Conservation (phyloP, 345 rosid species). For the Populus ilicifolia region DNA sequence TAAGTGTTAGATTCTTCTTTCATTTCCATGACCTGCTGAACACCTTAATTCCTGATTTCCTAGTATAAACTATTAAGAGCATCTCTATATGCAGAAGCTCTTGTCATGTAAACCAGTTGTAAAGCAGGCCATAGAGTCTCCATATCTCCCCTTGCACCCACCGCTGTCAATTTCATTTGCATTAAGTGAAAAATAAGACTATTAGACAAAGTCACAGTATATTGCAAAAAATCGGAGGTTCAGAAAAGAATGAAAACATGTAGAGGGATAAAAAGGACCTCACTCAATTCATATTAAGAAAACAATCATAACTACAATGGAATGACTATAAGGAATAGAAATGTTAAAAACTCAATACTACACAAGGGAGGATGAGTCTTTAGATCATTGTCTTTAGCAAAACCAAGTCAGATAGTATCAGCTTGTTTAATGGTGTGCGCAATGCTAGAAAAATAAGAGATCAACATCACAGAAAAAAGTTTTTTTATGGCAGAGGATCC, state of each 20-base stretch:
- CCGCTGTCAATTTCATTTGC: constrained; percentile 42
- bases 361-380: not conserved
- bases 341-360: not conserved
- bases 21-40: constrained; percentile 62
- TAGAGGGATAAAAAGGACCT: not conserved
- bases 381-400: not conserved
- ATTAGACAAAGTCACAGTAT: not conserved
- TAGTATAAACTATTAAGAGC: constrained; percentile 61
- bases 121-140: constrained; percentile 84
- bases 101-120: constrained; percentile 84
- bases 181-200: not conserved
- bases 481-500: not conserved
- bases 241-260: not conserved
- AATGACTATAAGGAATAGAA: not conserved
- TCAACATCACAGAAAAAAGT: not conserved
- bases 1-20: constrained; percentile 41
- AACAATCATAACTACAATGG: not conserved
- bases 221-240: constrained; percentile 4
- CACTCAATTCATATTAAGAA: not conserved
- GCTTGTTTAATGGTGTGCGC: not conserved
- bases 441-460: not conserved
- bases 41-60: constrained; percentile 69
- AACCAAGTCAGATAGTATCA: not conserved
- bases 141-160: constrained; percentile 94
- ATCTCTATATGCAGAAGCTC: constrained; percentile 81